Evolutionary conservation across 768 basidiomycete species (phyloP).

Genomic region (Hydnomerulius pinastri): DNA sequence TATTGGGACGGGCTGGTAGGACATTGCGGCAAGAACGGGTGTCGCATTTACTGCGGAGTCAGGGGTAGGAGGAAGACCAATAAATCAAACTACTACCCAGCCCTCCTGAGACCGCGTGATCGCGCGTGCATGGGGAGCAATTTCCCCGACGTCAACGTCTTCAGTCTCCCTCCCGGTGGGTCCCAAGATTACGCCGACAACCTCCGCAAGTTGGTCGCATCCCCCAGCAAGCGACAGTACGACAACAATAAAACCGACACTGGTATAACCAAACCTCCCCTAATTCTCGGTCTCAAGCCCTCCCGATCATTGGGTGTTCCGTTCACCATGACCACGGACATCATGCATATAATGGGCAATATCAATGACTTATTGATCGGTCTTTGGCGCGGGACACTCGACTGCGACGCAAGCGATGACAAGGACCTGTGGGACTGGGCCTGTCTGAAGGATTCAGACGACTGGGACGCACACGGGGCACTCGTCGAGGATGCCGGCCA

Average conservation of each 20-base stretch:
- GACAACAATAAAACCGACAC: conserved; percentile 24
- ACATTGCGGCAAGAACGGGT: conserved; percentile 34
- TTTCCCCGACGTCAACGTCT: conserved; percentile 31
- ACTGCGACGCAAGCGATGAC: conserved; percentile 16
- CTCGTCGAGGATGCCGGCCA: conserved; percentile 12
- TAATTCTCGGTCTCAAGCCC: conserved; percentile 34
- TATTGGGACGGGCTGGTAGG: conserved; percentile 34
- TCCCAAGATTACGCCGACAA: background rate
- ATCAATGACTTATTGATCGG: conserved; percentile 16
- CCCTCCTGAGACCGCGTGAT: conserved; percentile 25
- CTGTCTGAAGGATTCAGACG: conserved; percentile 19
- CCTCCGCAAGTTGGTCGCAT: background rate
- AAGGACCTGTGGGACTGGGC: conserved; percentile 35
- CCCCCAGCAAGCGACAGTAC: conserved; percentile 20
- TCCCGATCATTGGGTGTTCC: conserved; percentile 30
- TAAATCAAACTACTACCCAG: conserved; percentile 34
- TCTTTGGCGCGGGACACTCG: conserved; percentile 25
- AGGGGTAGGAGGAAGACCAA: conserved; percentile 29
- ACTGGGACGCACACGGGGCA: conserved; percentile 23
- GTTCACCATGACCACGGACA: conserved; percentile 34
- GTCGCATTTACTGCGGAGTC: conserved; percentile 31
- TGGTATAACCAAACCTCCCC: conserved; percentile 35
- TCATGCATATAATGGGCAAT: conserved; percentile 41
- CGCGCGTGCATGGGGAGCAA: conserved; percentile 21
- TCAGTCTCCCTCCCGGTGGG: conserved; percentile 3